Evolutionary conservation across 1,139 yeast genomes (phyloP).

Genomic region (Debaryomycetaceae sp.): DNA sequence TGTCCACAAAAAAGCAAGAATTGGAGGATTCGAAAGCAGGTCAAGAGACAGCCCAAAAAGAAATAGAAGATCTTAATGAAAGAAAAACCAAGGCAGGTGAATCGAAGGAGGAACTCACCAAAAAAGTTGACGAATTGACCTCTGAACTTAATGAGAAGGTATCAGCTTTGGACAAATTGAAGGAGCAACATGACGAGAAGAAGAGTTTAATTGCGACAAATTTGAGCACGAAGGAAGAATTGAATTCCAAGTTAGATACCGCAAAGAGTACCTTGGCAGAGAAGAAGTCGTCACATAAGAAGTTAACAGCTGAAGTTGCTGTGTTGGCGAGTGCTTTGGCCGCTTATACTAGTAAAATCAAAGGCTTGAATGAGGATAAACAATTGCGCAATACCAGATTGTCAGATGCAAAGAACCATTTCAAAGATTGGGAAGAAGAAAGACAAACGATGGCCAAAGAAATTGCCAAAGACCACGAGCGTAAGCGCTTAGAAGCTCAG

Average conservation of each 20-base stretch:
- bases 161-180: slow-evolving; percentile 37
- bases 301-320: slow-evolving; percentile 43
- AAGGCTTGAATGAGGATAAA: slow-evolving; percentile 37
- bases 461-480: slow-evolving; percentile 41
- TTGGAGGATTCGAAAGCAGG: slow-evolving; percentile 45
- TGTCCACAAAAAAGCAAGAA: slow-evolving; percentile 47
- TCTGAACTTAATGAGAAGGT: slow-evolving; percentile 38
- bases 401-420: slow-evolving; percentile 40
- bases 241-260: slow-evolving; percentile 33
- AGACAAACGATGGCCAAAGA: slow-evolving; percentile 37
- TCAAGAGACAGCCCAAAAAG: slow-evolving; percentile 45
- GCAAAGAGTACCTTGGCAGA: slow-evolving; percentile 32
- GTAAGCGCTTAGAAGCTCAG: slow-evolving; percentile 44
- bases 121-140: slow-evolving; percentile 41
- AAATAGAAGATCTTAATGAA: slow-evolving; percentile 42
- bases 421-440: slow-evolving; percentile 43
- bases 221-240: slow-evolving; percentile 36
- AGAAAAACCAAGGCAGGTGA: slow-evolving; percentile 40
- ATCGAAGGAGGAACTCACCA: slow-evolving; percentile 41
- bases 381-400: slow-evolving; percentile 35
- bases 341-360: slow-evolving; percentile 44
- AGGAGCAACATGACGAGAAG: slow-evolving; percentile 39
- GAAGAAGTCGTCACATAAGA: slow-evolving; percentile 36
- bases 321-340: slow-evolving; percentile 40
- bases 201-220: slow-evolving; percentile 35